phyloP scores from a whole-genome alignment of 2,329 filamentous ascomycete species.

The Byssoonygena ceratinophila region DNA sequence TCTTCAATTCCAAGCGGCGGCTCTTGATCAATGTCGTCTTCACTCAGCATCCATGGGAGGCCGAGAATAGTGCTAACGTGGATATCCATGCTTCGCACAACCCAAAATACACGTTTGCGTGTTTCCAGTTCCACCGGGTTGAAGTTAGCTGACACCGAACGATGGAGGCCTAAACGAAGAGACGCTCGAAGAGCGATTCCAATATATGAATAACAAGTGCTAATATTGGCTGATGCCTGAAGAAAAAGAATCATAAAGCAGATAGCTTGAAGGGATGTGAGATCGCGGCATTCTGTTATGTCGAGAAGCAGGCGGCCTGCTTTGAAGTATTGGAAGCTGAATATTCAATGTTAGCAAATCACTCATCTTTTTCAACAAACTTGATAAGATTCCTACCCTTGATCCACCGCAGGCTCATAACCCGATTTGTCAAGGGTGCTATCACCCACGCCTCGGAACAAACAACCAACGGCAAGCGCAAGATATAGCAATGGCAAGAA shows the following conservation, averaged over 20 bases:
- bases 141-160: constrained; percentile 56
- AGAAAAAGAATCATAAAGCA: constrained; percentile 73
- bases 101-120: constrained; percentile 54
- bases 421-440: constrained; percentile 40
- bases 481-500: constrained; percentile 63
- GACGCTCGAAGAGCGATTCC: constrained; percentile 66
- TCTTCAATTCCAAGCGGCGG: constrained; percentile 38
- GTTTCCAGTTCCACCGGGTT: constrained; percentile 64
- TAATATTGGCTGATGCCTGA: constrained; percentile 67
- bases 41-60: constrained; percentile 40
- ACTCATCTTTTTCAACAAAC: background rate
- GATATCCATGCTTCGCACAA: constrained; percentile 42
- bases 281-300: constrained; percentile 56
- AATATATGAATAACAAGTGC: constrained; percentile 69
- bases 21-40: constrained; percentile 43
- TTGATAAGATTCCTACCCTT: constrained; percentile 40
- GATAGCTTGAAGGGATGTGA: constrained; percentile 63
- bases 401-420: constrained; percentile 43
- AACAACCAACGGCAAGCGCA: constrained; percentile 60
- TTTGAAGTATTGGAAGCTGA: constrained; percentile 63
- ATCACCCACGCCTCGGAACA: constrained; percentile 54
- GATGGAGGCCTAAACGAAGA: constrained; percentile 67
- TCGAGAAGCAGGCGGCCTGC: constrained; percentile 55
- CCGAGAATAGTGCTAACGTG: constrained; percentile 43
- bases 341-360: constrained; percentile 12